Evolutionary conservation across 257 asterid species (phyloP), one percentile per base, ranked within the genome.

Genomic region (Ilex aquifolium): DNA sequence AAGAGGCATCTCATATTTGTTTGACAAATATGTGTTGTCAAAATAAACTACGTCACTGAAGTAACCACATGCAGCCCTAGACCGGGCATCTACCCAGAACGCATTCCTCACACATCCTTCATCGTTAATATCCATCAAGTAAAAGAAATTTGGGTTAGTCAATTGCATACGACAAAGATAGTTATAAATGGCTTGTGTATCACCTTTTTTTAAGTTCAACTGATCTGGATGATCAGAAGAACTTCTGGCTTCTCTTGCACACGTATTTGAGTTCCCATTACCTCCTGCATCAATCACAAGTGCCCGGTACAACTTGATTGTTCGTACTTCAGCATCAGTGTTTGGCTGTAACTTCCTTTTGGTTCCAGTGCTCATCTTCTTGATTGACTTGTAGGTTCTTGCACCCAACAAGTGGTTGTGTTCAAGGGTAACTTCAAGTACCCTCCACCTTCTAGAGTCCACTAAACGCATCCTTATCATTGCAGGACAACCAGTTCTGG

Each of bases 401-500:
- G 79, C 76, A 74, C 85, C 90, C 55, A 87, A 76, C 60, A 82
- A 77, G 73, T 90, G 97, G 74, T 90, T 90, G 46, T 87, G 97
- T 46, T 85, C 90, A 48, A 78, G 79, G 53, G 79, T 66, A 70
- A 85, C 92, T 68, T 90, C 97, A 50, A 82, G 88, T 69, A 87
- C 57, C 66, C 96, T 85, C 97, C 96, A 87, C 65, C 90, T 77
- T 59, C 69, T 80, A 2, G 88, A 80, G 62, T 87, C 95, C 72
- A 79, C 80, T 65, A 85, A 61, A 62, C 96, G 76, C 81, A 87
- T 60, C 80, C 97, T 76, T 56, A 90, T 67, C 95, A 87, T 90
- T 65, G 91, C 95, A 31, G 82, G 83, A 70, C 95, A 90, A 39
- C 97, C 94, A 1, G 95, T 90, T 68, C 97, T 71, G n/a, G 97